Evolutionary conservation across 257 asterid species (phyloP).

Genomic region (Fraxinus excelsior): DNA sequence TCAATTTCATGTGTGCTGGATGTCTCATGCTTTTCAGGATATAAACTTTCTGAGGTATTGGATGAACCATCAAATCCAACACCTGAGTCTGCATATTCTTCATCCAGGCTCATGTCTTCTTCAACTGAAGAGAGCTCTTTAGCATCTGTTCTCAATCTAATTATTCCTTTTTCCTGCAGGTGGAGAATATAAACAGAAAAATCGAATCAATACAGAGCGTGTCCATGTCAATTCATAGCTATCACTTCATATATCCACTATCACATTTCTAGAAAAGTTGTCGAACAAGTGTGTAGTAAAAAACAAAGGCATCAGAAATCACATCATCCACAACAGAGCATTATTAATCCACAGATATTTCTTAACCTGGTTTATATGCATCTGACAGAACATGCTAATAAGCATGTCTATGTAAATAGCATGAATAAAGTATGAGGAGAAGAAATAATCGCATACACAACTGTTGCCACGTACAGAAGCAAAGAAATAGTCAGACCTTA

Average conservation of each 20-base stretch:
- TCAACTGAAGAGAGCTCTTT: slow-evolving; percentile 71
- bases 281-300: neutral
- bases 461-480: neutral
- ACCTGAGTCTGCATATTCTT: slow-evolving; percentile 64
- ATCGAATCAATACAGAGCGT: neutral
- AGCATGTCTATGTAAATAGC: neutral
- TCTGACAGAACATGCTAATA: slow-evolving; percentile 20
- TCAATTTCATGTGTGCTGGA: slow-evolving; percentile 32
- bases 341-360: neutral
- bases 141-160: slow-evolving; percentile 58
- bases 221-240: neutral
- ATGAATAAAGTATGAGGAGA: neutral
- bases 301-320: neutral
- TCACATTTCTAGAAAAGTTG: neutral
- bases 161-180: slow-evolving; percentile 58
- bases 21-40: slow-evolving; percentile 69
- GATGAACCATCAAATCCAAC: slow-evolving; percentile 82
- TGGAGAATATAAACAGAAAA: slow-evolving; percentile 17
- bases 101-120: slow-evolving; percentile 56
- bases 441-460: slow-evolving; percentile 9
- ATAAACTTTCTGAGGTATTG: slow-evolving; percentile 79
- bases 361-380: neutral
- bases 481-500: slow-evolving; percentile 44
- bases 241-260: neutral
- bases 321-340: neutral